Conservation (phyloP, 2,329 filamentous ascomycete species). For the Diaporthe sp. region DNA sequence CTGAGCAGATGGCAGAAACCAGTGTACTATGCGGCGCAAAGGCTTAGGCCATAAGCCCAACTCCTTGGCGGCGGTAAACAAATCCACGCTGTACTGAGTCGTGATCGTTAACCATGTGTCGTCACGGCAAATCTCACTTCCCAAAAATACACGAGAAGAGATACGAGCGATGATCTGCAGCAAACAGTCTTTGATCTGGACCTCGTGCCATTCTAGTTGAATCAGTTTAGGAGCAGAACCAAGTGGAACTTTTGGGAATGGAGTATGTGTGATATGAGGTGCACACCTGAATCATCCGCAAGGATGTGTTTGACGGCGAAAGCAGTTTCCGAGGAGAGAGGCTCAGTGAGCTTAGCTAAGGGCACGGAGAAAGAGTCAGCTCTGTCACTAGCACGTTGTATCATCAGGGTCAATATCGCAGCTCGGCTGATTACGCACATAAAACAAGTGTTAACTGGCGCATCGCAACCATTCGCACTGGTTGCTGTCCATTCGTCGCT, state of each 20-base stretch:
- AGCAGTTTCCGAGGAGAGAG: neutral
- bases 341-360: slow-evolving; percentile 1
- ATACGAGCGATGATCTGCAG: neutral
- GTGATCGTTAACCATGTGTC: slow-evolving; percentile 57
- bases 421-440: neutral
- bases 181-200: neutral
- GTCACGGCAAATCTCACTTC: slow-evolving; percentile 55
- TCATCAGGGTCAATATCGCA: neutral
- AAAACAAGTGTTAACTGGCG: neutral
- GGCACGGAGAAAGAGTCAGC: neutral
- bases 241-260: neutral
- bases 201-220: neutral
- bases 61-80: slow-evolving; percentile 48
- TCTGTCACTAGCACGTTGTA: neutral
- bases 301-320: neutral
- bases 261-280: neutral
- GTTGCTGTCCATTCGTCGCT: neutral
- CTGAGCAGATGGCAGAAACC: slow-evolving; percentile 52
- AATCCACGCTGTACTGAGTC: slow-evolving; percentile 52
- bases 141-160: slow-evolving; percentile 57
- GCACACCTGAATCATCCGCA: neutral
- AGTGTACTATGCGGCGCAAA: slow-evolving; percentile 53
- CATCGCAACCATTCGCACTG: neutral
- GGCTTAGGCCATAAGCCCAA: slow-evolving; percentile 53
- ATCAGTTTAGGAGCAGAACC: neutral